Evolutionary conservation across 257 asterid genomes (phyloP), one percentile per base, ranked within the genome.

Genomic region (Paulownia fortunei): DNA sequence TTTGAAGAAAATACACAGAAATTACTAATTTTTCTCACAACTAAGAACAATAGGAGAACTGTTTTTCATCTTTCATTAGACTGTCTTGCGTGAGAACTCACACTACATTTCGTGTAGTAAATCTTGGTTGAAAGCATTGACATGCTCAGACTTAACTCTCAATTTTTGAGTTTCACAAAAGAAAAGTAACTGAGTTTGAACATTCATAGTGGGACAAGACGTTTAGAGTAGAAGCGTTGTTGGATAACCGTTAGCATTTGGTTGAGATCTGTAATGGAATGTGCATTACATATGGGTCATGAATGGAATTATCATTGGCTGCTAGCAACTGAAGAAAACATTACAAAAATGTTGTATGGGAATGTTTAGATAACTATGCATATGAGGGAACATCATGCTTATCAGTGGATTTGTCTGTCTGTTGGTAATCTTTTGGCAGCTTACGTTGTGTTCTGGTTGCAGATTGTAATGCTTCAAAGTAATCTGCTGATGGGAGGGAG

Each of bases 401-500:
- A 64, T 56, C 32, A 5, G 69, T 44, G 41, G 30, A 39, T n/a
- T 15, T 51, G 34, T 44, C 46, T 65, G 27, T 7, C 11, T 69
- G 30, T 64, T 54, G 26, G 36, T 69, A 62, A 61, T 78, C 59
- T 19, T 73, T 62, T 46, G 36, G 46, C 73, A 54, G 64, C 75
- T 63, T 73, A 65, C 58, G 27, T 51, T 52, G 11, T 34, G 56
- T 41, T 24, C 5, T 55, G 42, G 34, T 82, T 72, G 81, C 90
- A 93, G 98, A 90, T 90, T 79, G 89, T 90, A 47, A 90, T 89
- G 93, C 87, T 90, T 71, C 96, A 90, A 81, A 89, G 81, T 73
- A 87, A 85, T 78, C 76, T 88, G 72, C 59, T 88, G 79, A 92
- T 80, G 92, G 93, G 93, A 51, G 93, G 88, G 80, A 87, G 94